A percentile compares a stretch with the other conserved stretches of the same genome.
phyloP scores from a whole-genome alignment of 129 eudicot species.

The Solidago caesia region DNA sequence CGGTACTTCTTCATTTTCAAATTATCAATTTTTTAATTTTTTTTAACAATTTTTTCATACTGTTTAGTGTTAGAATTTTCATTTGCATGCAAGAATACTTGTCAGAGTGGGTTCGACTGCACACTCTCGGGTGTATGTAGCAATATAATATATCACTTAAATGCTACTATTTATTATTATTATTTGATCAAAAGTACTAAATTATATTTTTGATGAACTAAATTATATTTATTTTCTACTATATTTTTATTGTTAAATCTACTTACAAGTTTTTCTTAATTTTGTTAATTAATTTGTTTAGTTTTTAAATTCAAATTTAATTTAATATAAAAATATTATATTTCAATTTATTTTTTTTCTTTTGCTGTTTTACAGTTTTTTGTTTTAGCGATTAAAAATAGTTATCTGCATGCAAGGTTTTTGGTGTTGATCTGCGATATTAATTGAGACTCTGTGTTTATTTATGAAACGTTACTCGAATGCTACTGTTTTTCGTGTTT shows the following conservation, averaged over 20 bases:
- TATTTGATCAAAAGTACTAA: too few relatives aligned
- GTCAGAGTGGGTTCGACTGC: too few relatives aligned
- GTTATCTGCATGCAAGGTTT: constrained; percentile 28
- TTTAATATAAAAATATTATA: too few relatives aligned
- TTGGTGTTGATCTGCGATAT: constrained; percentile 15
- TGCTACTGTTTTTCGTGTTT: not conserved
- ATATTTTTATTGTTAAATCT: too few relatives aligned
- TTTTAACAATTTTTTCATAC: not conserved
- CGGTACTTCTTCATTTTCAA: too few relatives aligned
- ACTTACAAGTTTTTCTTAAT: too few relatives aligned
- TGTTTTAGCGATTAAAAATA: not conserved
- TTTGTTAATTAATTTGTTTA: too few relatives aligned
- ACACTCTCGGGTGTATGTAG: too few relatives aligned
- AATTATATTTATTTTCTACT: too few relatives aligned
- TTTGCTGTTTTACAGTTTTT: not conserved
- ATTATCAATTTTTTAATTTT: not conserved
- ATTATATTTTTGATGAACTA: not conserved
- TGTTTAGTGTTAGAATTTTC: constrained; percentile 10
- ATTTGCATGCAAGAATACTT: too few relatives aligned
- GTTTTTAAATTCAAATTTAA: too few relatives aligned
- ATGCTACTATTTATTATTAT: not conserved
- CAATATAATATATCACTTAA: not conserved
- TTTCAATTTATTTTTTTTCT: not conserved
- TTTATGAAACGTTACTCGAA: not conserved
- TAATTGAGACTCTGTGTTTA: constrained; percentile 19